A percentile compares a stretch with the other conserved stretches of the same genome.
Evolutionary conservation across 331 rosid genomes (phyloP).

Genomic region (Phaseolus coccineus): DNA sequence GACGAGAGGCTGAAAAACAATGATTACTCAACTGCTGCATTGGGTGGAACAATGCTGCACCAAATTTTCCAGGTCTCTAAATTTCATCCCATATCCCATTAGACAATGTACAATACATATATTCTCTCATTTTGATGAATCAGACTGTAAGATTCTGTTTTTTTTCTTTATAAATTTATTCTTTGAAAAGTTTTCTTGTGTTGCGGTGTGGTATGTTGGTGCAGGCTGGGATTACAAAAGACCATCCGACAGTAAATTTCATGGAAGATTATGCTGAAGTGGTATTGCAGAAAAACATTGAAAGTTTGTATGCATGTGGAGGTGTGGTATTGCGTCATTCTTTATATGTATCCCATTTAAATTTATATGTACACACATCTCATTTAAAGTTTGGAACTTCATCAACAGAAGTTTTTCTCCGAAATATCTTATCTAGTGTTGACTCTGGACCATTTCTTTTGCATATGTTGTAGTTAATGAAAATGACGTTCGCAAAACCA

Average conservation of each 20-base stretch:
- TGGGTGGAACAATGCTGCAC: constrained; percentile 89
- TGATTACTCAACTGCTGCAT: constrained; percentile 79
- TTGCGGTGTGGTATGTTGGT: constrained; percentile 18
- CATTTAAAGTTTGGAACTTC: constrained; percentile 38
- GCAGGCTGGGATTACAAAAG: constrained; percentile 82
- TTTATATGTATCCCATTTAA: constrained; percentile 9
- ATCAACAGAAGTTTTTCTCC: neutral
- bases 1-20: constrained; percentile 84
- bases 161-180: neutral
- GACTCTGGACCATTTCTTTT: constrained; percentile 34
- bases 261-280: constrained; percentile 69
- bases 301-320: constrained; percentile 90
- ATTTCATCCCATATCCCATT: constrained; percentile 31
- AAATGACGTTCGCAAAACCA: constrained; percentile 64
- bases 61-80: constrained; percentile 83
- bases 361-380: constrained; percentile 16
- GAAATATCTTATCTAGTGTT: constrained; percentile 28
- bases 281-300: constrained; percentile 72
- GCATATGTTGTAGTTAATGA: constrained; percentile 69
- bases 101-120: neutral
- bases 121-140: constrained; percentile 29
- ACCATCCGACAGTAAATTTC: constrained; percentile 61
- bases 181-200: neutral
- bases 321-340: constrained; percentile 56
- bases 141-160: constrained; percentile 22